Evolutionary conservation across 257 asterid genomes (phyloP), one percentile per base, ranked within the genome.

Genomic region (Solanum clarkiae): DNA sequence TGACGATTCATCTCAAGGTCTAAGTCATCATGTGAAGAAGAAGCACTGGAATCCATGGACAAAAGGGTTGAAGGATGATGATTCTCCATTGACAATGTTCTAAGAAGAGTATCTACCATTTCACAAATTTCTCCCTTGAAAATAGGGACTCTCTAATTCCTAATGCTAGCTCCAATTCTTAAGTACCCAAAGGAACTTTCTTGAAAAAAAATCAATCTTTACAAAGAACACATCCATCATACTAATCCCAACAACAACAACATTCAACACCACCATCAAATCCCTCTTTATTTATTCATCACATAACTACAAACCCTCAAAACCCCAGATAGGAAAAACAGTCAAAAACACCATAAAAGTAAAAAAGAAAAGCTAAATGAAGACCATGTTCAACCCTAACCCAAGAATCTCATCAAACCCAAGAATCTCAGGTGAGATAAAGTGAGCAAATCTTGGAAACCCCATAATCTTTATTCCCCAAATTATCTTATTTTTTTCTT

Each of bases 21-120:
- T 16, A 90, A 36, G 14, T 93, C 93, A 11, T 92, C 96, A 60
- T 92, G 95, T 79, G 83, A 79, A 42, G 93, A 90, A 55, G 92
- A 89, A 88, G 92, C 90, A 88, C 93, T 88, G 3, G 98, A 92
- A 83, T 94, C 98, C 98, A 94, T 94, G 69, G 97, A 92, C 85
- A 93, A 88, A 60, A 90, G 85, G 62, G 97, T 94, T 71, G 95
- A 92, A 84, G 97, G 97, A 87, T 89, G 96, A 88, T 91, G 90
- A 79, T 79, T 93, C 88, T 94, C 98, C 91, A 94, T 92, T 84
- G 90, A 88, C 68, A 94, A 53, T 84, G 88, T 87, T 68, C 95
- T 89, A 10, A 92, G 85, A 84, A 91, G 89, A 55, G 88, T 81
- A 72, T 91, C 95, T 85, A 92, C 96, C 94, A 92, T 91, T 79